phyloP scores from a whole-genome alignment of 257 asterid genomes.

The Handroanthus guayacan region DNA sequence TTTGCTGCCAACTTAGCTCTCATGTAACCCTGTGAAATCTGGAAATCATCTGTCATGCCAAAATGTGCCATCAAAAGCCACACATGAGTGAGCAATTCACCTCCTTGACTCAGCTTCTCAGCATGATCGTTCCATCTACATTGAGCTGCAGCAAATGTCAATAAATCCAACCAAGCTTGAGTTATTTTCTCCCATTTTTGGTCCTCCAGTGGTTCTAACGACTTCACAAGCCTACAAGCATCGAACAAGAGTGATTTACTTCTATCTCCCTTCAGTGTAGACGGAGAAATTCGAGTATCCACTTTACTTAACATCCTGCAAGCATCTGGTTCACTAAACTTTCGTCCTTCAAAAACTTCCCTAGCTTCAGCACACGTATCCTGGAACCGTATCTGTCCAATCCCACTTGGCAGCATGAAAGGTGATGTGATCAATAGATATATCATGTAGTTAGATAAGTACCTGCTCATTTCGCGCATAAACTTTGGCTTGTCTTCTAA shows the following conservation, averaged over 20 bases:
- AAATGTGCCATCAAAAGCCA: slow-evolving; percentile 74
- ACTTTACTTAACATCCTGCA: slow-evolving; percentile 11
- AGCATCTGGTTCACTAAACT: background rate
- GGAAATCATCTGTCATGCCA: slow-evolving; percentile 60
- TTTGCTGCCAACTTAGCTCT: slow-evolving; percentile 22
- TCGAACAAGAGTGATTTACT: slow-evolving; percentile 21
- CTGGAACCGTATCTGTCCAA: slow-evolving; percentile 41
- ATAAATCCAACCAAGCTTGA: slow-evolving; percentile 31
- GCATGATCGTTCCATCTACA: slow-evolving; percentile 17
- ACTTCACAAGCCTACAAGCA: slow-evolving; percentile 20
- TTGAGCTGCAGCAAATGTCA: slow-evolving; percentile 35
- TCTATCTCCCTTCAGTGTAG: slow-evolving; percentile 44
- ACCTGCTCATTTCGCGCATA: slow-evolving; percentile 30
- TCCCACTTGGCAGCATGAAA: slow-evolving; percentile 48
- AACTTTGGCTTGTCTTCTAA: background rate
- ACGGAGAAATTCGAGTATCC: slow-evolving; percentile 26
- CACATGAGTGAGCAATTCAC: slow-evolving; percentile 65
- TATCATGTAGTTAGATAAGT: slow-evolving; percentile 31
- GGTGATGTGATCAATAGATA: slow-evolving; percentile 28
- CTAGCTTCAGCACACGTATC: background rate
- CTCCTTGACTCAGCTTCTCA: slow-evolving; percentile 48
- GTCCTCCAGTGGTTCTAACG: background rate
- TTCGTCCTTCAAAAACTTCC: slow-evolving; percentile 22
- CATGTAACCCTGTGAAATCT: slow-evolving; percentile 42
- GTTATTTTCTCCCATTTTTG: slow-evolving; percentile 42